Evolutionary conservation across 768 basidiomycete species (phyloP), one percentile per base, ranked within the genome.

Genomic region (Boletus vermiculosoides): DNA sequence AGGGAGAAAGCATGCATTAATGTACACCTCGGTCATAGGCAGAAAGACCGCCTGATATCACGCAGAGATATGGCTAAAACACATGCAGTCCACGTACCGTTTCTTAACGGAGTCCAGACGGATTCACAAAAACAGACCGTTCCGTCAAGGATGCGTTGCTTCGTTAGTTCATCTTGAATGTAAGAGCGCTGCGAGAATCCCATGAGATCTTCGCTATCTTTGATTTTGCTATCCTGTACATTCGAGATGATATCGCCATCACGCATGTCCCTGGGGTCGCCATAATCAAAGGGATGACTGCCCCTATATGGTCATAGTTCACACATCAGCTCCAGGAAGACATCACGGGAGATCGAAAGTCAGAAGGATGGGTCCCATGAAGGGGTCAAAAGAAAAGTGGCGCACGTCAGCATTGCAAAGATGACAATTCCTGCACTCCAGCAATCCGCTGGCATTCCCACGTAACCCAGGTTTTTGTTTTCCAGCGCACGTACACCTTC

Each of bases 361-460:
- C 49, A 54, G 46, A 5, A 49, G 8, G 44, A 9, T 52, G 5
- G 31, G 31, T 36, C 31, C 33, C 11, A 33, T 15, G 33, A 41
- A 61, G 23, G n/a, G 25, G 30, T 4, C 31, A 34, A 31, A 37
- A 50, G 52, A 42, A 51, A 41, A 25, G n/a, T 31, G 40, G 79
- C 89, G 58, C 74, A 93, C 92, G 83, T 81, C 48, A 94, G 76
- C 90, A 93, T 93, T 54, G 91, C 84, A 60, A 86, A 92, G 50
- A 93, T 73, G 51, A 90, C 84, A 6, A 92, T 81, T 6, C 92
- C 92, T 13, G 87, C 82, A 62, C 91, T 92, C 92, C 92, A 94
- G 64, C 91, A 93, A 70, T 94, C 92, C 3, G 90, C 81, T n/a
- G 90, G 88, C 86, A 92, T 87, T 20, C 90, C 90, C 33, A 79